Base-by-base conservation (phyloP, 2,329 filamentous ascomycete genomes). In the Coniochaeta sp. region DNA sequence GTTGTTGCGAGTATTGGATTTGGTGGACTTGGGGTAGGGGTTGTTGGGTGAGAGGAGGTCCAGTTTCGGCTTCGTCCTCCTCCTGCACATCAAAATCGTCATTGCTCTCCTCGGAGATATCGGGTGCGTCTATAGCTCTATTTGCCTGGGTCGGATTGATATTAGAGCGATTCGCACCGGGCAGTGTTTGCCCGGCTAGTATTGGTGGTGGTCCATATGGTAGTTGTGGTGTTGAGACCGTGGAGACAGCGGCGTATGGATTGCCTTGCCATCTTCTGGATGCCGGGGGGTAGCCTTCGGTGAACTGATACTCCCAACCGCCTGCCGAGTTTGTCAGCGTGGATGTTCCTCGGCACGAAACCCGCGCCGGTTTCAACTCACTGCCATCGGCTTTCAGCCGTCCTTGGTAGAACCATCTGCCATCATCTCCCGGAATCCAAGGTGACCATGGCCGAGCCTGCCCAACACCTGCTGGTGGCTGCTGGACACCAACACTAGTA, bases 351-450 rank as follows among this genome's bases (percentile, higher is more conserved):
- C n/a, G n/a, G n/a, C 4, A 35, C 6, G 12, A 18, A 38, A 2
- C 16, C 8, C 16, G 30, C 24, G 14, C 7, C 3, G 35, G 22
- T 42, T 2, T 2, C 26, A 20, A 52, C 32, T 49, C 18, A 30
- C 35, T 49, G 33, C 51, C 51, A 20, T 49, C 32, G 4, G 48
- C 46, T 12, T 45, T 49, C 22, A 49, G 33, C 28, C 51, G 32
- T 4, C 32, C 51, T 16, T 49, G 33, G 28, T 52, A 52, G 18
- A 52, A 52, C 51, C 51, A 52, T 24, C 47, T 28, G n/a, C 51
- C 51, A 22, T 52, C 35, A 12, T 52, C 62, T 60, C 58, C 63
- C 66, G 51, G 33, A 22, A 52, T 26, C 51, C 51, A 52, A 4
- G 28, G 27, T 7, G 51, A 52, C 51, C 51, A 52, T 14, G 51